phyloP scores from a whole-genome alignment of 2,329 filamentous ascomycete species.

The Fusarium robinianum region DNA sequence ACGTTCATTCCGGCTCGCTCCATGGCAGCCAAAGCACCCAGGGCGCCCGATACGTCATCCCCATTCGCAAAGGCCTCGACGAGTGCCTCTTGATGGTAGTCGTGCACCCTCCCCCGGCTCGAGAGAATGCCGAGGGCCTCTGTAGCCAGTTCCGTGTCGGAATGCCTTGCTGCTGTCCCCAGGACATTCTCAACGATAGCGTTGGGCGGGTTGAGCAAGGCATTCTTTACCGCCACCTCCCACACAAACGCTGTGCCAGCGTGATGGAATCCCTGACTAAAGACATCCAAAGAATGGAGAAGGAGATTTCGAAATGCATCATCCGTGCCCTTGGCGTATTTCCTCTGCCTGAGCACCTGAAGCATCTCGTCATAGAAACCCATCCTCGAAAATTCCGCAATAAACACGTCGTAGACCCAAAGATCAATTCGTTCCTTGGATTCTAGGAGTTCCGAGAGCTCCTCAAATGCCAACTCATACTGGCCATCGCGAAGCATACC shows the following conservation, averaged over 20 bases:
- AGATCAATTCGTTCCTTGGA: conserved; percentile 59
- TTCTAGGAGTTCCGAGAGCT: conserved; percentile 68
- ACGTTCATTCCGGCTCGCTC: conserved; percentile 54
- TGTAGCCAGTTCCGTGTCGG: conserved; percentile 70
- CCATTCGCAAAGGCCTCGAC: conserved; percentile 68
- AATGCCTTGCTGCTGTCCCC: conserved; percentile 69
- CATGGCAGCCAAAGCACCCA: conserved; percentile 77
- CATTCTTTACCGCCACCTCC: conserved; percentile 62
- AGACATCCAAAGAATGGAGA: conserved; percentile 75
- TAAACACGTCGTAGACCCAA: conserved; percentile 81
- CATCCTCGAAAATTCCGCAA: conserved; percentile 72
- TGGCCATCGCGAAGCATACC: conserved; percentile 81
- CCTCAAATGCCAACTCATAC: conserved; percentile 77
- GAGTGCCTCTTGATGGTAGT: conserved; percentile 80
- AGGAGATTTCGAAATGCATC: conserved; percentile 59
- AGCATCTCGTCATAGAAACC: conserved; percentile 80
- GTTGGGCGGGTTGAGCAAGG: conserved; percentile 53
- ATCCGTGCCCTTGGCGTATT: conserved; percentile 41
- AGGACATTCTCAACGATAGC: conserved; percentile 71
- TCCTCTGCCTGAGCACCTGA: conserved; percentile 65
- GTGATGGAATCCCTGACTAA: conserved; percentile 66
- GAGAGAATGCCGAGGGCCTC: conserved; percentile 63
- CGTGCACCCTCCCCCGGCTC: conserved; percentile 53
- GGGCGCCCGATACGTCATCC: conserved; percentile 66
- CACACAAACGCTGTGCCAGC: conserved; percentile 72